A percentile compares a stretch with the other conserved stretches of the same genome.
These are phyloP conservation scores for Xylariaceae sp. DNA, from an alignment of 2,329 filamentous ascomycete species.

Conservation along the genomic window DNA sequence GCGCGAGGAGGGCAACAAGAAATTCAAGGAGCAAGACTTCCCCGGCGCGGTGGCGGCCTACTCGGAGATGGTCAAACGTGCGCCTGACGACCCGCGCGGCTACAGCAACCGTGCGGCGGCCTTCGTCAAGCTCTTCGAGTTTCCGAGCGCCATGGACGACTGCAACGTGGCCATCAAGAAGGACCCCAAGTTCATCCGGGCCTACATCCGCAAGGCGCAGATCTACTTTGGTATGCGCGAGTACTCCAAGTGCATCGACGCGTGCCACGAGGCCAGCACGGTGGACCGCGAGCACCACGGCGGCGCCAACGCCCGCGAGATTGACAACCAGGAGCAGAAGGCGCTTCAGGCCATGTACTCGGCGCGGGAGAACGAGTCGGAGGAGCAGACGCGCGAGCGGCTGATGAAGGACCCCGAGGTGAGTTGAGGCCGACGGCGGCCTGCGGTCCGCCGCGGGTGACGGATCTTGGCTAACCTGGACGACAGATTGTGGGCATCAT, in stretches of 20 bases:
- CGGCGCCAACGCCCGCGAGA: constrained; percentile 80
- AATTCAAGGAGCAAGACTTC: constrained; percentile 96
- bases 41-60: constrained; percentile 91
- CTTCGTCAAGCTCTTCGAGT: constrained; percentile 92
- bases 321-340: constrained; percentile 91
- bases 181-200: constrained; percentile 86
- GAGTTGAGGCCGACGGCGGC: constrained; percentile 35
- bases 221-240: constrained; percentile 96
- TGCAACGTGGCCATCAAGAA: constrained; percentile 87
- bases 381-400: constrained; percentile 89
- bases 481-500: constrained; percentile 75
- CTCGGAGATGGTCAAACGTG: constrained; percentile 92
- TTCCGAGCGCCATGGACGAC: constrained; percentile 88
- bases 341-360: constrained; percentile 84
- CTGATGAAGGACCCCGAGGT: constrained; percentile 88
- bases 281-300: constrained; percentile 63
- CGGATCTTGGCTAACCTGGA: constrained; percentile 18
- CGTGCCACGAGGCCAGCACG: constrained; percentile 70
- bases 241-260: constrained; percentile 90
- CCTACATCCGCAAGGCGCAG: constrained; percentile 94
- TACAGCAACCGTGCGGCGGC: constrained; percentile 97
- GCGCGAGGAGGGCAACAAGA: constrained; percentile 87
- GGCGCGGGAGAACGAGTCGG: constrained; percentile 86
- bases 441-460: neutral
- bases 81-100: constrained; percentile 83